Percentiles rank a stretch among this genome's conserved stretches.
Evolutionary conservation across 768 basidiomycete species (phyloP).

Genomic region (Coprinopsis marcescibilis): DNA sequence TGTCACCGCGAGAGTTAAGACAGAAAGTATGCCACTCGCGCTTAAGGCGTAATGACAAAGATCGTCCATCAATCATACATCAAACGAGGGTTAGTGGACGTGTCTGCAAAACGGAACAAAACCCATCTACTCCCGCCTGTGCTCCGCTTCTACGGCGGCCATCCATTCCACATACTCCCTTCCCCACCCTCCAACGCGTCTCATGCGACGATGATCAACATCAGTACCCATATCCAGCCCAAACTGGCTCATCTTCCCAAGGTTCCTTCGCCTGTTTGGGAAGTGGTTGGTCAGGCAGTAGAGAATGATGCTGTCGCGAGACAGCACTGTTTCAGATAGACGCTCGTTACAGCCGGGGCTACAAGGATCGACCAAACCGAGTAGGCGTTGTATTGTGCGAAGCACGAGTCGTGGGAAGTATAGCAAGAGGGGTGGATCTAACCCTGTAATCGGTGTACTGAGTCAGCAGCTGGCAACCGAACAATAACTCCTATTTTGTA

Average conservation of each 20-base stretch:
- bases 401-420: constrained; percentile 56
- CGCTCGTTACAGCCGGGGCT: constrained; percentile 45
- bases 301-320: constrained; percentile 43
- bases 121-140: no score
- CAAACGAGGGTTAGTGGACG: constrained; percentile 2
- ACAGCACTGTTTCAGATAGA: constrained; percentile 37
- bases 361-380: constrained; percentile 32
- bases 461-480: neutral
- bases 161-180: constrained; percentile 38
- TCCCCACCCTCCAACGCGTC: constrained; percentile 48
- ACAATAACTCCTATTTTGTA: no score
- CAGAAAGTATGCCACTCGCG: no score
- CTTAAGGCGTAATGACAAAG: no score
- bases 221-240: constrained; percentile 29
- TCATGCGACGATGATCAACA: constrained; percentile 31
- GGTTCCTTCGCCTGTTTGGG: constrained; percentile 19
- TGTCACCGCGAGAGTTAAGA: no score
- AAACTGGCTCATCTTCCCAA: constrained; percentile 23
- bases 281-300: constrained; percentile 44
- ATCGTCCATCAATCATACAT: neutral
- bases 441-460: constrained; percentile 35
- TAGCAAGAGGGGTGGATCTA: constrained; percentile 55
- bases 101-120: no score
- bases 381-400: constrained; percentile 46
- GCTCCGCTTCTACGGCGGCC: constrained; percentile 27